Percentiles rank a stretch among this genome's conserved stretches.
Conservation (phyloP, 2,329 filamentous ascomycete species). For the Clonostachys rosea region DNA sequence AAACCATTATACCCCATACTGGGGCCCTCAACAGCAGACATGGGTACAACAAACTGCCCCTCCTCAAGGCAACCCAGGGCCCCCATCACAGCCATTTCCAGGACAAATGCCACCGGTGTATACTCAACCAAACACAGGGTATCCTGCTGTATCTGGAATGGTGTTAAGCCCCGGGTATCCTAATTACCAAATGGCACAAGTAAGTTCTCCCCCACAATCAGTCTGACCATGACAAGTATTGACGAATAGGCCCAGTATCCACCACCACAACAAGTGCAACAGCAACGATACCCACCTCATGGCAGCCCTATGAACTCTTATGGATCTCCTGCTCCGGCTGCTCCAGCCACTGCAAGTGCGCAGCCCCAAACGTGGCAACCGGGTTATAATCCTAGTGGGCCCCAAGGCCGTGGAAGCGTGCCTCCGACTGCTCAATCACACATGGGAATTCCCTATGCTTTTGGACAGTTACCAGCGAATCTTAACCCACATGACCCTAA, state of each 20-base stretch:
- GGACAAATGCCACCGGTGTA: neutral
- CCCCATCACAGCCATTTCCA: neutral
- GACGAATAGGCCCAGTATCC: conserved; percentile 14
- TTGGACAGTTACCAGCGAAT: conserved; percentile 71
- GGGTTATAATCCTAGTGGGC: conserved; percentile 17
- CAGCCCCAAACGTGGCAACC: conserved; percentile 30
- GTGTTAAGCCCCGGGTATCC: conserved; percentile 34
- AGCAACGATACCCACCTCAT: conserved; percentile 20
- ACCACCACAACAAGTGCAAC: conserved; percentile 14
- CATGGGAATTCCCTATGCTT: conserved; percentile 59
- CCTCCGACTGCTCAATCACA: conserved; percentile 12
- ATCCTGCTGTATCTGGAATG: conserved; percentile 30
- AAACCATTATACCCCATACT: conserved; percentile 67
- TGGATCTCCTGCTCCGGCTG: conserved; percentile 21
- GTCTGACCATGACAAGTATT: neutral
- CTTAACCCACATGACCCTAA: conserved; percentile 67
- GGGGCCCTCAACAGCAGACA: conserved; percentile 50
- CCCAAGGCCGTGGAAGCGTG: conserved; percentile 5
- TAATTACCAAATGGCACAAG: conserved; percentile 40
- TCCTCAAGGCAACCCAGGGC: conserved; percentile 1
- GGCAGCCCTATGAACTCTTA: conserved; percentile 29
- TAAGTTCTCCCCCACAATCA: conserved; percentile 18
- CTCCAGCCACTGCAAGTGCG: conserved; percentile 7
- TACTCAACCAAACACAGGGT: neutral
- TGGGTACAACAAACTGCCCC: conserved; percentile 41